Base-by-base conservation (phyloP, 306 rosid species). In the Glycine tomentella region DNA sequence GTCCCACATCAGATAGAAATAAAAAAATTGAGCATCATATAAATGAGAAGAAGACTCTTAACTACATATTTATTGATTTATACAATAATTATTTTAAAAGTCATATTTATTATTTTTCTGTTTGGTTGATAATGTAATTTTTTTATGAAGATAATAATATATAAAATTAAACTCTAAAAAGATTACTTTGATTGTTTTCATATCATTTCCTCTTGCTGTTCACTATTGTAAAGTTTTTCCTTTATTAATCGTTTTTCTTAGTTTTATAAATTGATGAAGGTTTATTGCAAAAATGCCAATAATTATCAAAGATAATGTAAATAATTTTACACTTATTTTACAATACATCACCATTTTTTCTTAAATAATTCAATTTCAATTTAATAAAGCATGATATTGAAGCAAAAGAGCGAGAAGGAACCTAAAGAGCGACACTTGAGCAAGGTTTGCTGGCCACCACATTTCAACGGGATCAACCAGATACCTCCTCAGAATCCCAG, bases 371-470 rank as follows among this genome's bases (percentile, higher is more conserved):
- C 40, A 58, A 9, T 69, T 51, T 12, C 69, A 70, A 63, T 2
- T 33, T 1, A 66, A 49, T 15, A 36, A 69, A 69, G 72, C 25
- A 59, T 52, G 57, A 55, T 44, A 79, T 57, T 9, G 61, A 59
- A 79, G 64, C 10, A 57, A 63, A 51, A 74, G 75, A 61, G 56
- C 1, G 25, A 78, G 61, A 77, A 50, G 56, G 72, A 75, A 95
- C 99, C 98, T 95, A 81, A 95, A 95, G 75, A 95, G 94, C 73
- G 99, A 95, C 55, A 95, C 99, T 87, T 95, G 99, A 78, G 99
- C 99, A 76, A 95, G 88, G 87, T 95, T 93, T 87, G 99, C 53
- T 46, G 99, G 99, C 99, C 99, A 95, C 99, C 98, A 95, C 99
- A 95, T 95, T 68, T 95, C 98, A 87, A 92, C 96, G 0, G 99